phyloP scores from a whole-genome alignment of 1,139 yeast genomes.

The Zygosaccharomyces sapae region DNA sequence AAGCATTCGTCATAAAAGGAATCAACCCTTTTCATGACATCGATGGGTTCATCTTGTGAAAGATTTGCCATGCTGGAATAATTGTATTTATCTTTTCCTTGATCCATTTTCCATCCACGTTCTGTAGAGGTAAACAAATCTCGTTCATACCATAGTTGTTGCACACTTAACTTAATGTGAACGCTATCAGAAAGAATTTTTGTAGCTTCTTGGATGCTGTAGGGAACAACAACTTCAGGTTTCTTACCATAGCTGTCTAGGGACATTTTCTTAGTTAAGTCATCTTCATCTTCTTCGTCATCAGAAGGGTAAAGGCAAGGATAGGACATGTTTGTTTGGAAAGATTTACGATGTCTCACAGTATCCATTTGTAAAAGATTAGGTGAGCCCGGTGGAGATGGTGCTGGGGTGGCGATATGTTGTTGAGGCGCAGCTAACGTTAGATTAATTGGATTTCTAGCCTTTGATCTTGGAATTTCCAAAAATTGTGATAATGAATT shows the following conservation, averaged over 20 bases:
- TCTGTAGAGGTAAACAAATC: conserved; percentile 70
- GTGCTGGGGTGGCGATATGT: conserved; percentile 85
- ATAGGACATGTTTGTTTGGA: conserved; percentile 72
- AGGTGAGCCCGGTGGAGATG: conserved; percentile 76
- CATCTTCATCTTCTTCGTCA: conserved; percentile 25
- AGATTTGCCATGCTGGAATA: conserved; percentile 16
- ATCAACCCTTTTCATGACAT: conserved; percentile 56
- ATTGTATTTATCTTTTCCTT: conserved; percentile 18
- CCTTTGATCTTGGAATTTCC: conserved; percentile 58
- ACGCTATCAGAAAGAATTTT: conserved; percentile 58
- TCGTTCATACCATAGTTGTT: conserved; percentile 70
- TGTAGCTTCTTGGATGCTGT: conserved; percentile 75
- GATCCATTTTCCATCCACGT: conserved; percentile 51
- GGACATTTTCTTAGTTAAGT: conserved; percentile 17
- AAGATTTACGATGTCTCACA: conserved; percentile 50
- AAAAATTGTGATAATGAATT: conserved; percentile 54
- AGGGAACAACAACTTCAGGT: conserved; percentile 48
- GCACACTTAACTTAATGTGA: conserved; percentile 56
- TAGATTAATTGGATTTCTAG: conserved; percentile 40
- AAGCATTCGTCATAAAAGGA: conserved; percentile 51
- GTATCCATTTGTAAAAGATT: conserved; percentile 22
- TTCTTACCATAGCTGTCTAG: conserved; percentile 6
- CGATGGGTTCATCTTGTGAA: conserved; percentile 28
- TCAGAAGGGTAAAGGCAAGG: conserved; percentile 72
- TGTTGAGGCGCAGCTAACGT: conserved; percentile 59